Evolutionary conservation across 2,329 filamentous ascomycete genomes (phyloP), one percentile per base, ranked within the genome.

Genomic region (Colletotrichum somersetense): DNA sequence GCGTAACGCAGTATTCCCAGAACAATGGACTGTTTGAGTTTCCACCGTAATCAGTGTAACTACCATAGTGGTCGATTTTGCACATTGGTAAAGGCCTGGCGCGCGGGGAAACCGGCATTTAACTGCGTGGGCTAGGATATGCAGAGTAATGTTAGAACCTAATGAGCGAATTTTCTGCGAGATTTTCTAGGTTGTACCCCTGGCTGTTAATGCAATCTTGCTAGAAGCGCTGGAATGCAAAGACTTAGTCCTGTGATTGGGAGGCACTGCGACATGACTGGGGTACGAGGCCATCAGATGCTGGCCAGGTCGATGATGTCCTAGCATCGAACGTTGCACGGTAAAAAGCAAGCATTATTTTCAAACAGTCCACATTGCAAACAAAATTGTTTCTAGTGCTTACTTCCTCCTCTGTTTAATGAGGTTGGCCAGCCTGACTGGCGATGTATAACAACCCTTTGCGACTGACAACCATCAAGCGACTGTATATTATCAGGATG

Each of bases 251-350:
- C 4, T 23, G 46, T 11, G 11, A 23, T n/a, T n/a, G 12, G 26
- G 40, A 18, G 14, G 4, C 16, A 18, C 40, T 16, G 4, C 12
- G 5, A 42, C 40, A 14, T 16, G 40, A 42, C 14, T 16, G 14
- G n/a, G 2, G 20, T 30, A 68, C 56, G 65, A 30, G 20, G 58
- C 64, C 52, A 59, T 50, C 33, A 14, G 38, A 58, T 38, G 65
- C 38, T 23, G n/a, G 44, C 58, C 26, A 20, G 20, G 46, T 38
- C 46, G n/a, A 69, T 69, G 69, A 68, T 65, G 65, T 72, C 38
- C 59, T 35, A n/a, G 26, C 44, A 48, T 42, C 63, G 58, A 59
- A 63, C 20, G 20, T 23, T 14, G 14, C 12, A n/a, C 20, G 18
- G 40, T 8, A 11, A 48, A 59, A 68, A 68, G 52, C 57, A 68